A percentile compares a stretch with the other conserved stretches of the same genome.
Evolutionary conservation across 441 rosid genomes (phyloP).

Genomic region (Adansonia gregorii): DNA sequence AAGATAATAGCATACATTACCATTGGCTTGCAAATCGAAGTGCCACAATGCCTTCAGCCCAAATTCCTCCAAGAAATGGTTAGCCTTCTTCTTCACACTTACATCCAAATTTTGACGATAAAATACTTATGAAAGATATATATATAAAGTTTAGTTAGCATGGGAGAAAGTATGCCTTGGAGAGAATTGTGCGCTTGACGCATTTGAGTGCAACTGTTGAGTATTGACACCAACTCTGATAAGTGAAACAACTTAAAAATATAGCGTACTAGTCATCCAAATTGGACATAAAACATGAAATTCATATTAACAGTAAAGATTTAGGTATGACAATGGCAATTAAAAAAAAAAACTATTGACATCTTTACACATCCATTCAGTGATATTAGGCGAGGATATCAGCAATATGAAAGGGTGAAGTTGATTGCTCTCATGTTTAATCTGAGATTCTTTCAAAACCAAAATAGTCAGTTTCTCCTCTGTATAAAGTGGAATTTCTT

Average conservation of each 20-base stretch:
- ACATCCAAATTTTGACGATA: background rate
- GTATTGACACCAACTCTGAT: background rate
- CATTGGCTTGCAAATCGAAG: constrained; percentile 32
- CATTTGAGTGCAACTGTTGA: constrained; percentile 15
- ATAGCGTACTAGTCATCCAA: background rate
- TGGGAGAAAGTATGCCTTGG: background rate
- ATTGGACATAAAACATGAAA: background rate
- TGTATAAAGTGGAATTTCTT: background rate
- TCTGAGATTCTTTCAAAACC: background rate
- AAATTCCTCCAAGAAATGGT: constrained; percentile 43
- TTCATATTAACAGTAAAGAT: background rate
- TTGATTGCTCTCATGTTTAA: background rate
- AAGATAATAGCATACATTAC: constrained; percentile 25
- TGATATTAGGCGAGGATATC: background rate
- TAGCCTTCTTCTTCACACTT: constrained; percentile 18
- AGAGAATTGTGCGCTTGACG: background rate
- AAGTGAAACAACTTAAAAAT: background rate
- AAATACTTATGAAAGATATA: constrained; percentile 9
- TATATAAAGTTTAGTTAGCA: constrained; percentile 1
- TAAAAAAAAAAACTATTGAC: background rate
- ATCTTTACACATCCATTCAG: background rate
- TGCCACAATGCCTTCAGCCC: constrained; percentile 31
- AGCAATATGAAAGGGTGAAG: background rate
- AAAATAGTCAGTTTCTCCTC: background rate
- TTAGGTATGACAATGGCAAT: background rate